Conservation (phyloP, 208 protist genomes). For the Leishmania tropica region DNA sequence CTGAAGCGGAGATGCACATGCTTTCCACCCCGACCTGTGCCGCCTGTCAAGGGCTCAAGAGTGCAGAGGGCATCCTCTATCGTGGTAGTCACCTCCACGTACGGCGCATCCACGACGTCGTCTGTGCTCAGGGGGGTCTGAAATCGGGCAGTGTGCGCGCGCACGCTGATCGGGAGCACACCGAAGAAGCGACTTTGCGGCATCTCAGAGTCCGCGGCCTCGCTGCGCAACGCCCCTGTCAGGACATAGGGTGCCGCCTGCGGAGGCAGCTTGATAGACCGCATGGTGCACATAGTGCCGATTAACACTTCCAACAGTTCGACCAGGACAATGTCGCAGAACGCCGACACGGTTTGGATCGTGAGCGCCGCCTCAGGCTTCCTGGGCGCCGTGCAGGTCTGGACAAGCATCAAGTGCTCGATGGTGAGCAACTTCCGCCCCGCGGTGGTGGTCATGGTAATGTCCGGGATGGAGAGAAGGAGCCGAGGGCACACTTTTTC, state of each 20-base stretch:
- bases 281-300: slow-evolving; percentile 1
- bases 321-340: slow-evolving; percentile 18
- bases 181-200: neutral
- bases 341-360: slow-evolving; percentile 7
- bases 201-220: no score
- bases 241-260: neutral
- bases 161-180: neutral
- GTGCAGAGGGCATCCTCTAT: slow-evolving; percentile 4
- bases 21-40: neutral
- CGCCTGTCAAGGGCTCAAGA: neutral
- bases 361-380: neutral
- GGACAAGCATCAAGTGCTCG: slow-evolving; percentile 24
- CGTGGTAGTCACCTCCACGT: slow-evolving; percentile 22
- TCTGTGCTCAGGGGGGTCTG: slow-evolving; percentile 15
- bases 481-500: neutral
- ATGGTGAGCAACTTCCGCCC: slow-evolving; percentile 23
- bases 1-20: slow-evolving; percentile 6
- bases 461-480: slow-evolving; percentile 23
- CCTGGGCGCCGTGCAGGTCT: neutral
- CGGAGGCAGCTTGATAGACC: neutral
- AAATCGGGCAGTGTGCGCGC: slow-evolving; percentile 12
- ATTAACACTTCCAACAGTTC: slow-evolving; percentile 20
- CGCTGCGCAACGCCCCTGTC: neutral
- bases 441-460: slow-evolving; percentile 32
- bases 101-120: slow-evolving; percentile 13